These are phyloP conservation scores for Herpotrichia juniperi DNA, from an alignment of 2,329 filamentous ascomycete species.

Conservation along the genomic window DNA sequence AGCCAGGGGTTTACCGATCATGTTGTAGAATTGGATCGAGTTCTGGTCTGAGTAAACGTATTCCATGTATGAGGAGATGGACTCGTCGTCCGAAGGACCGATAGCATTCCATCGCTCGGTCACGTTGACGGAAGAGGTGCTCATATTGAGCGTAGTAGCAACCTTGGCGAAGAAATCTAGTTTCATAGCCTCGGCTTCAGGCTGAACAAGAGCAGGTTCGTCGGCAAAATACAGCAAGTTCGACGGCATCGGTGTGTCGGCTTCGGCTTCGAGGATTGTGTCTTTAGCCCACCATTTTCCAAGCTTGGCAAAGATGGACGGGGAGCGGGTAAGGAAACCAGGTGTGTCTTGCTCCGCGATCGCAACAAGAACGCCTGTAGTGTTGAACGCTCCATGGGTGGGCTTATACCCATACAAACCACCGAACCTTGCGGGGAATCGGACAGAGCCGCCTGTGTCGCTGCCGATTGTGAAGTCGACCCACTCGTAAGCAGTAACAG, in stretches of 20 bases:
- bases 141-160: constrained; percentile 9
- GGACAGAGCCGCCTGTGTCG: constrained; percentile 11
- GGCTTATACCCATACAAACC: constrained; percentile 13
- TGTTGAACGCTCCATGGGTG: constrained; percentile 11
- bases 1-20: constrained; percentile 7
- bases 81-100: constrained; percentile 4
- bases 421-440: constrained; percentile 9
- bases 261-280: constrained; percentile 5
- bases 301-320: constrained; percentile 10
- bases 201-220: constrained; percentile 6
- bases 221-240: constrained; percentile 10
- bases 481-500: constrained; percentile 14
- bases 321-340: constrained; percentile 11
- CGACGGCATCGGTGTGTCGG: constrained; percentile 2
- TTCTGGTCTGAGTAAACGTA: constrained; percentile 17
- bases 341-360: constrained; percentile 14
- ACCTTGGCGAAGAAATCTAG: constrained; percentile 10
- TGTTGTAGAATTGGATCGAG: constrained; percentile 16
- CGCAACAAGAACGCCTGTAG: constrained; percentile 10
- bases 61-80: constrained; percentile 8
- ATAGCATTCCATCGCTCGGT: constrained; percentile 3
- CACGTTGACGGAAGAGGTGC: constrained; percentile 9
- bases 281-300: constrained; percentile 14
- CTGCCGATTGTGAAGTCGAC: constrained; percentile 43
- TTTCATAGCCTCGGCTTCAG: constrained; percentile 13